These are phyloP conservation scores for Pterulicium gracile DNA, from an alignment of 1,284 basidiomycete genomes.

Conservation along the genomic window DNA sequence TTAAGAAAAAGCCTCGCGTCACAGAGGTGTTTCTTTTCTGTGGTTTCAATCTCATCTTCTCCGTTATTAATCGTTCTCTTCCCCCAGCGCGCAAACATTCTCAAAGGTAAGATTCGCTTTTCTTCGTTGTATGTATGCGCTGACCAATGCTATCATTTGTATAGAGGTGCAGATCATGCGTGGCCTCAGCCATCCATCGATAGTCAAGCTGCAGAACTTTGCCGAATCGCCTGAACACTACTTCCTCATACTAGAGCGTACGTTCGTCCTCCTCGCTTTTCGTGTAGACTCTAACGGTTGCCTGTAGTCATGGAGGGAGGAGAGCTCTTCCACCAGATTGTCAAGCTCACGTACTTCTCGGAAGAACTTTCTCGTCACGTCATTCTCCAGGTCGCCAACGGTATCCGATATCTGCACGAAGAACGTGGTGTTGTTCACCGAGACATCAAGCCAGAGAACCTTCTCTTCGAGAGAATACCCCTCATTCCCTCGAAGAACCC, in stretches of 20 bases:
- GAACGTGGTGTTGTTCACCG: conserved; percentile 97
- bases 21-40: conserved; percentile 72
- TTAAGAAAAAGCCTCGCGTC: conserved; percentile 92
- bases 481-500: conserved; percentile 81
- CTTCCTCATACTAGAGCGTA: conserved; percentile 89
- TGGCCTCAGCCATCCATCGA: conserved; percentile 79
- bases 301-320: conserved; percentile 86
- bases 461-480: conserved; percentile 91
- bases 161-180: conserved; percentile 99
- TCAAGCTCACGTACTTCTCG: conserved; percentile 98
- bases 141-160: conserved; percentile 5
- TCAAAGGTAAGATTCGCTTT: conserved; percentile 60
- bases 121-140: neutral
- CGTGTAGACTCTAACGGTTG: conserved; percentile 8
- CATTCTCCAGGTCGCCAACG: conserved; percentile 93
- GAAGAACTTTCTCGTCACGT: conserved; percentile 93
- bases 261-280: conserved; percentile 18
- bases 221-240: conserved; percentile 91
- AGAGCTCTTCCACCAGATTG: conserved; percentile 98
- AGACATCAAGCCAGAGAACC: conserved; percentile 98
- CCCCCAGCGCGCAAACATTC: conserved; percentile 87
- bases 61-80: conserved; percentile 12
- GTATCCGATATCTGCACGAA: conserved; percentile 94
- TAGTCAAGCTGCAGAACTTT: conserved; percentile 85
- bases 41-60: conserved; percentile 15